Evolutionary conservation across 768 basidiomycete genomes (phyloP), one percentile per base, ranked within the genome.

Genomic region (Mycena rosella): DNA sequence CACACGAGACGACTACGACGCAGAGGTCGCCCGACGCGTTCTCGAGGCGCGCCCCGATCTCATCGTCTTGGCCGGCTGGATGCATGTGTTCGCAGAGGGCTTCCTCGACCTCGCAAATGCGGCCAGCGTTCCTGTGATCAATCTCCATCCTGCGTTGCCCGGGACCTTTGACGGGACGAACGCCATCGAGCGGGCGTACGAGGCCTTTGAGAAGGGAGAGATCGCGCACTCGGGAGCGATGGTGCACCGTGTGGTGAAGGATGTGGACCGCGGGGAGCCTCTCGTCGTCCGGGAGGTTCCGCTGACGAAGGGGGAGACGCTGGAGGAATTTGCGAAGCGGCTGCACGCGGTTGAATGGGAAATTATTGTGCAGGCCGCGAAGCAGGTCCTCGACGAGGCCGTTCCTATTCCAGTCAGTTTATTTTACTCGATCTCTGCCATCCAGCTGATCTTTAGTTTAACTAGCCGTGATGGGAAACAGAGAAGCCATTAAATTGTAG

Each of bases 61-160:
- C 27, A 87, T 99, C 53, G 93, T 99, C 9, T 85, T 99, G n/a
- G 98, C 97, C 0, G 98, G 98, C 0, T 99, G 96, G 95, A 98
- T 99, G 97, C 96, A 99, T 74, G 94, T 99, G 73, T 85, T 98
- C 65, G 89, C 91, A 63, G 91, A 94, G 58, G 82, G 81, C 0
- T 98, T 98, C 78, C 78, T 99, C 65, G 87, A 94, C 22, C 83
- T 89, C 34, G 76, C 94, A 56, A 82, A 85, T 53, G 86, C 87
- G 9, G 74, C 78, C 20, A 83, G 78, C 10, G 82, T 97, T 3
- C 91, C 95, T 0, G 93, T 98, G 68, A 97, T 99, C 82, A 99
- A 99, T 76, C 83, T 99, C 6, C 98, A 99, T 74, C 98, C 98
- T 9, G 98, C 98, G 6, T 82, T 99, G 2, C 97, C 97, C 0